Evolutionary conservation across 495 filamentous ascomycete species (phyloP).

Genomic region (Podospora conica): DNA sequence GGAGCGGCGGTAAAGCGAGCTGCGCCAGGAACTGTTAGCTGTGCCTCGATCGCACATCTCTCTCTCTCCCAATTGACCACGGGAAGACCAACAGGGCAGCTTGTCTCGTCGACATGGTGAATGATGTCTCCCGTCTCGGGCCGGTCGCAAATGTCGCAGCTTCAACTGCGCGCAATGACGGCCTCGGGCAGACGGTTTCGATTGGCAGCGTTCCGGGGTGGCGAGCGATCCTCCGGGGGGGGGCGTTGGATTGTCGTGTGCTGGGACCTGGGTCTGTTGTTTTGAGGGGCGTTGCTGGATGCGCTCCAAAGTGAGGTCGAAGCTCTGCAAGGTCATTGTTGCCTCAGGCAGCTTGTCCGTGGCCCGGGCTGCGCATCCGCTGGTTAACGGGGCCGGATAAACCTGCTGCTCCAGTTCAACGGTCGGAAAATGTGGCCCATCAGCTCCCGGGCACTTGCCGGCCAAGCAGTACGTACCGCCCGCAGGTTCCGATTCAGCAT

Average conservation of each 20-base stretch:
- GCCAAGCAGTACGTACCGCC: neutral
- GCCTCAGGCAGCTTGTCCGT: slow-evolving; percentile 1
- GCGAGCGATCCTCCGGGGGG: neutral
- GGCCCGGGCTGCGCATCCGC: no score
- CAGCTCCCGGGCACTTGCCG: neutral
- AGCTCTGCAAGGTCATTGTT: neutral
- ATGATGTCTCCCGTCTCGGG: neutral
- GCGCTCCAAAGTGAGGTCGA: neutral
- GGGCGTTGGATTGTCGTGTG: neutral
- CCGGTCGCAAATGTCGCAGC: neutral
- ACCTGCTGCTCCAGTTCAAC: neutral
- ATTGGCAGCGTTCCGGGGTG: neutral
- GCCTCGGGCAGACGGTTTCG: neutral
- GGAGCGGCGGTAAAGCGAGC: slow-evolving; percentile 87
- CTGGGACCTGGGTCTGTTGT: neutral
- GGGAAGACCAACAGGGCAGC: slow-evolving; percentile 40
- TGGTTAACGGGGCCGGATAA: neutral
- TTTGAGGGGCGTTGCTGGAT: neutral
- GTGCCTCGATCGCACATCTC: neutral
- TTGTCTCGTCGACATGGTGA: slow-evolving; percentile 42
- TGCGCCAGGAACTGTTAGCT: slow-evolving; percentile 31
- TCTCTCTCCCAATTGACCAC: neutral
- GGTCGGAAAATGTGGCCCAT: neutral
- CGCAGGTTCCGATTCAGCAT: slow-evolving; percentile 1
- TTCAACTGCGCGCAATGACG: neutral